These are phyloP conservation scores for Termitomyces eurrhizus DNA, from an alignment of 768 basidiomycete species.

Conservation along the genomic window DNA sequence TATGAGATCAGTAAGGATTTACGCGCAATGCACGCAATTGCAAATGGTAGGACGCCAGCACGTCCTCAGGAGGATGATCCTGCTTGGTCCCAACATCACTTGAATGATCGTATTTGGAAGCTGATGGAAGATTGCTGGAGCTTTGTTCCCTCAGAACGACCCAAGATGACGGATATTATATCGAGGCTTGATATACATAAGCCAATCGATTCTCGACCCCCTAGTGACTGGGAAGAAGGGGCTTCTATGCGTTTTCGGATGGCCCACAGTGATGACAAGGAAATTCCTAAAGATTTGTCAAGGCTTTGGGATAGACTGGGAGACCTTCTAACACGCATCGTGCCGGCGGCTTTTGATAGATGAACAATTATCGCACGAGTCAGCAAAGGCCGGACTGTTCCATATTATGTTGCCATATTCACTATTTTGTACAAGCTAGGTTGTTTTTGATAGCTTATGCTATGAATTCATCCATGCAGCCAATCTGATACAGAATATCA, in stretches of 20 bases:
- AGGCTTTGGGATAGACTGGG: not conserved
- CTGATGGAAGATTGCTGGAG: slow-evolving; percentile 10
- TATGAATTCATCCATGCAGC: not conserved
- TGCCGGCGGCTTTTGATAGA: not conserved
- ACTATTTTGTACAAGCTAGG: not conserved
- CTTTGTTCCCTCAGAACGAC: not conserved
- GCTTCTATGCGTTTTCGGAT: slow-evolving; percentile 6
- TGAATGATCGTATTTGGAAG: slow-evolving; percentile 6
- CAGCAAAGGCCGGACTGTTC: not conserved
- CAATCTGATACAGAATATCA: not conserved
- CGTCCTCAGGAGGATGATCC: not conserved
- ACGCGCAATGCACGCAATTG: not conserved
- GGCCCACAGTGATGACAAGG: not conserved
- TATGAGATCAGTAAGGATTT: not conserved
- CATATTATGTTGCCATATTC: not conserved
- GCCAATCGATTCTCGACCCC: not conserved
- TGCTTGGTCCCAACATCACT: not conserved
- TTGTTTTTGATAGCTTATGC: not conserved
- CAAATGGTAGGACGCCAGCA: not conserved
- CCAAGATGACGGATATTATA: slow-evolving; percentile 2
- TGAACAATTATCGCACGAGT: not conserved
- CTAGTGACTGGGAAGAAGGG: slow-evolving; percentile 3
- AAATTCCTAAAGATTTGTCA: not conserved
- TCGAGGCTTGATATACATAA: not conserved
- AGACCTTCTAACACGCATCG: not conserved